Evolutionary conservation across 345 rosid species (phyloP).

Genomic region (Theobroma cacao): DNA sequence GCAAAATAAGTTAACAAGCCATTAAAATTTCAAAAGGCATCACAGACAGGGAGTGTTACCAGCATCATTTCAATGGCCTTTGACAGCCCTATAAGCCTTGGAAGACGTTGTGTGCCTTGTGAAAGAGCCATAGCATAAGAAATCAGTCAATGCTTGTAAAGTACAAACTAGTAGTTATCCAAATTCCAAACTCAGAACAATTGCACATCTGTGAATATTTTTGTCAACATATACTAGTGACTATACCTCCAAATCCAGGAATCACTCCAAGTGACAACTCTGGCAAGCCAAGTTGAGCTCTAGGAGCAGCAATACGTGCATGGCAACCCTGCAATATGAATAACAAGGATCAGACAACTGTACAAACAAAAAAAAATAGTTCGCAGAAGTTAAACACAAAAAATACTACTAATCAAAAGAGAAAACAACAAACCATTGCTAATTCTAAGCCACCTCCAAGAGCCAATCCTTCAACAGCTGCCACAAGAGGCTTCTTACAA

Average conservation of each 20-base stretch:
- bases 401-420: background rate
- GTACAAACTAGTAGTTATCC: slow-evolving; percentile 9
- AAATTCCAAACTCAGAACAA: slow-evolving; percentile 6
- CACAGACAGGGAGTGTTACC: slow-evolving; percentile 36
- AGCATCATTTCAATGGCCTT: slow-evolving; percentile 87
- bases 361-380: background rate
- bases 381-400: background rate
- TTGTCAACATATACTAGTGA: slow-evolving; percentile 1
- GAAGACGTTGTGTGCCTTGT: slow-evolving; percentile 97
- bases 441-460: slow-evolving; percentile 98
- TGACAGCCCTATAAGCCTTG: slow-evolving; percentile 85
- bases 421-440: slow-evolving; percentile 62
- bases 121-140: slow-evolving; percentile 13
- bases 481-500: slow-evolving; percentile 90
- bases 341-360: slow-evolving; percentile 2
- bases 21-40: background rate
- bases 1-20: background rate
- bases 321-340: slow-evolving; percentile 69
- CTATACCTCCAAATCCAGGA: slow-evolving; percentile 94
- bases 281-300: slow-evolving; percentile 83
- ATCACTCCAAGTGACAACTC: slow-evolving; percentile 88
- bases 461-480: slow-evolving; percentile 95
- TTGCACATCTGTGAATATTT: background rate
- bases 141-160: slow-evolving; percentile 11
- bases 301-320: slow-evolving; percentile 81